phyloP scores from a whole-genome alignment of 2,329 filamentous ascomycete species.

The Aschersonia sp. region DNA sequence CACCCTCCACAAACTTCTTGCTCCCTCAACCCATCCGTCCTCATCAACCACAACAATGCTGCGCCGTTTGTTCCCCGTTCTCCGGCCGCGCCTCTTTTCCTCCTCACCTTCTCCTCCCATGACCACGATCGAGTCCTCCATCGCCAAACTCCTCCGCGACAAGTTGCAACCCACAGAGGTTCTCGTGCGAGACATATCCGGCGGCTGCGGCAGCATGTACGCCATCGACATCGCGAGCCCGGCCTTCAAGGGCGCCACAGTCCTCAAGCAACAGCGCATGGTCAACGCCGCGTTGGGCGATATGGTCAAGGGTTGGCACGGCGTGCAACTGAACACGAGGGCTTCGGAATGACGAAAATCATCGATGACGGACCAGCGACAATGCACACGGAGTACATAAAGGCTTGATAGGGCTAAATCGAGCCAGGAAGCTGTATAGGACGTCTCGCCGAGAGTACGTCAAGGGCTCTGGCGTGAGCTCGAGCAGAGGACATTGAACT shows the following conservation, averaged over 20 bases:
- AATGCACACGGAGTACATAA: too few species aligned
- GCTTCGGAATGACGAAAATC: conserved; percentile 15
- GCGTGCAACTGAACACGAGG: conserved; percentile 64
- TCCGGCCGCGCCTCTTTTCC: not conserved
- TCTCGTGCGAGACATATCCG: conserved; percentile 65
- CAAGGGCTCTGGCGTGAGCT: too few species aligned
- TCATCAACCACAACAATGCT: too few species aligned
- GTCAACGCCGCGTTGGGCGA: conserved; percentile 64
- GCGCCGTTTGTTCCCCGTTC: too few species aligned
- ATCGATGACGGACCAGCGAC: not conserved
- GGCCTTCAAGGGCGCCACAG: conserved; percentile 53
- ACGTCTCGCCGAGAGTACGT: too few species aligned
- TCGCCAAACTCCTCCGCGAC: conserved; percentile 38
- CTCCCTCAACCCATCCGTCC: too few species aligned
- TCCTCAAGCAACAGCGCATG: conserved; percentile 72
- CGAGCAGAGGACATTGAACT: too few species aligned
- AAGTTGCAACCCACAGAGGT: conserved; percentile 37
- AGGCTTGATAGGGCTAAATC: too few species aligned
- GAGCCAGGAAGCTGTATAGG: too few species aligned
- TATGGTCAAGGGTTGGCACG: conserved; percentile 70
- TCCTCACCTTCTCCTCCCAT: conserved; percentile 10
- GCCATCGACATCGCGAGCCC: conserved; percentile 63
- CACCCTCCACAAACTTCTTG: too few species aligned
- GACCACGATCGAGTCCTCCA: conserved; percentile 38
- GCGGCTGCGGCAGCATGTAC: conserved; percentile 81